Conservation (phyloP, 1,139 yeast genomes). For the Lodderomyces beijingensis region DNA sequence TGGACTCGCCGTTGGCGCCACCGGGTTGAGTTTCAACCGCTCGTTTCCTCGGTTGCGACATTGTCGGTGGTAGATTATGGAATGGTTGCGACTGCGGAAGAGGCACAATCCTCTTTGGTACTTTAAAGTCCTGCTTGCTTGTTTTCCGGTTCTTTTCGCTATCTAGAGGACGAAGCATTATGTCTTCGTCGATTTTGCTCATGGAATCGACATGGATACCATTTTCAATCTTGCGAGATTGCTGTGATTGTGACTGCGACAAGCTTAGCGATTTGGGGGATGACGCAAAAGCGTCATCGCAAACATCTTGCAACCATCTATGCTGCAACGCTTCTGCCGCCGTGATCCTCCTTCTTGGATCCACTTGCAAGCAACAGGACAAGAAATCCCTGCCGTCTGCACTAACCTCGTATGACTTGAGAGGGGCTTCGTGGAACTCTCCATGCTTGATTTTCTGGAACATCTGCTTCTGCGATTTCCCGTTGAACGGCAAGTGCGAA, state of each 20-base stretch:
- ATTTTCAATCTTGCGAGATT: constrained; percentile 49
- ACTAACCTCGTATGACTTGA: constrained; percentile 63
- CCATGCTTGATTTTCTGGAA: constrained; percentile 74
- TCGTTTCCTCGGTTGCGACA: constrained; percentile 11
- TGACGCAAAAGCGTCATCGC: constrained; percentile 24
- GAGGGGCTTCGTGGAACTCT: constrained; percentile 74
- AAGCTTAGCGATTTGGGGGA: constrained; percentile 45
- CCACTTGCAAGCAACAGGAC: constrained; percentile 63
- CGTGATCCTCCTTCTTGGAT: constrained; percentile 64
- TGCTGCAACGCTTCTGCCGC: constrained; percentile 71
- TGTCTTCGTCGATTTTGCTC: constrained; percentile 42
- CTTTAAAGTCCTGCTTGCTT: constrained; percentile 31
- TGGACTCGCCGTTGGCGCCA: too few species aligned
- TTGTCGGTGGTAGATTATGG: constrained; percentile 8
- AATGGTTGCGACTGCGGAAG: constrained; percentile 39
- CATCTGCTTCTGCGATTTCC: constrained; percentile 82
- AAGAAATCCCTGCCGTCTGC: constrained; percentile 66
- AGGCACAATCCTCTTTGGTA: constrained; percentile 41
- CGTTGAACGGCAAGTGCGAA: constrained; percentile 91
- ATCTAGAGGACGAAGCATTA: constrained; percentile 43
- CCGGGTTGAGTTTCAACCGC: constrained; percentile 8
- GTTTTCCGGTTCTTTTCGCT: constrained; percentile 21
- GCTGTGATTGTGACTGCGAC: constrained; percentile 71
- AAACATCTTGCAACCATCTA: constrained; percentile 51
- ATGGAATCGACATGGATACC: constrained; percentile 38